Evolutionary conservation across 2,329 filamentous ascomycete species (phyloP).

Genomic region (Aurifilum marmelostoma): DNA sequence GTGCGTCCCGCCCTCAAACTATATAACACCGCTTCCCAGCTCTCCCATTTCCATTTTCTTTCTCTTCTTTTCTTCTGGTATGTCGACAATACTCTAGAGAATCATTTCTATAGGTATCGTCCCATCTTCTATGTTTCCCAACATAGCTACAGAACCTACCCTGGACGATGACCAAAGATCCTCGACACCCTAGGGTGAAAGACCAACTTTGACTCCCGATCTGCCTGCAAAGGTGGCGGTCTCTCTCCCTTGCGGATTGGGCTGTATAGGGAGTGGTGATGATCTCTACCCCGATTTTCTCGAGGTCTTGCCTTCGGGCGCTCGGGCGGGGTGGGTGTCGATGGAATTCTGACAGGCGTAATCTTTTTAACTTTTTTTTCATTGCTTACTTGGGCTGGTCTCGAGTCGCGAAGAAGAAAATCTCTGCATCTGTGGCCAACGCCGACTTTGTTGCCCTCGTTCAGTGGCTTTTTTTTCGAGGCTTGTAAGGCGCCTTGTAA

Average conservation of each 20-base stretch:
- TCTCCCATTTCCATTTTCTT: conserved; percentile 38
- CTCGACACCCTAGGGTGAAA: conserved; percentile 89
- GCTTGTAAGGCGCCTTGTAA: too few species aligned
- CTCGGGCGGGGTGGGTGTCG: conserved; percentile 77
- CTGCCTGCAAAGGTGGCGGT: conserved; percentile 67
- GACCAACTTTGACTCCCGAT: conserved; percentile 61
- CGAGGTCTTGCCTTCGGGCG: conserved; percentile 76
- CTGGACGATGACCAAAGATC: conserved; percentile 91
- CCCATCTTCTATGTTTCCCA: conserved; percentile 84
- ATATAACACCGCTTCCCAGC: conserved; percentile 43
- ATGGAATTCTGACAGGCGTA: conserved; percentile 85
- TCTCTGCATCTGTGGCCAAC: too few species aligned
- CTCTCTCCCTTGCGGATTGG: conserved; percentile 30
- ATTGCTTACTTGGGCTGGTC: conserved; percentile 25
- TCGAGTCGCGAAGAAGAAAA: conserved; percentile 27
- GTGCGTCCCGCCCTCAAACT: conserved; percentile 32
- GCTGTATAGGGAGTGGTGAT: conserved; percentile 89
- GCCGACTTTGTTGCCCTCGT: too few species aligned
- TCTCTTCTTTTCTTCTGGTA: conserved; percentile 54
- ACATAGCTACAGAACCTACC: conserved; percentile 91
- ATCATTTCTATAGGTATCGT: conserved; percentile 99
- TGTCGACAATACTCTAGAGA: conserved; percentile 73
- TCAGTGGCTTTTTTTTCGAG: too few species aligned
- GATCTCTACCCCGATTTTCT: conserved; percentile 78
- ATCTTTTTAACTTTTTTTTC: conserved; percentile 40